Percentiles rank a stretch among this genome's conserved stretches.
phyloP scores from a whole-genome alignment of 805 yeast species.

The Zygoascus bituminiphila region DNA sequence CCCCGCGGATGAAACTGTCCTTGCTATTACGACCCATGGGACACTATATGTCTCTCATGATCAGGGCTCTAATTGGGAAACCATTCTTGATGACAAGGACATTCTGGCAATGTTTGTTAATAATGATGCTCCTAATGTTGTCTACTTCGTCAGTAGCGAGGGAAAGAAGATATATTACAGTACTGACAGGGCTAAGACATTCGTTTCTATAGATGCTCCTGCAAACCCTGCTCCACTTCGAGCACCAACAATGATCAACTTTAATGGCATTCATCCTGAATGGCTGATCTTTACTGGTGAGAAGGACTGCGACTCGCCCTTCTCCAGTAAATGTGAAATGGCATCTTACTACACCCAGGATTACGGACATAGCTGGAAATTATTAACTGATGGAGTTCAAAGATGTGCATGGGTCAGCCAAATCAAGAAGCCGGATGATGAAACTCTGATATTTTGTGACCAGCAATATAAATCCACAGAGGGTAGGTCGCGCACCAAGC shows the following conservation, averaged over 20 bases:
- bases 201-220: conserved; percentile 29
- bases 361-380: conserved; percentile 55
- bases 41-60: conserved; percentile 60
- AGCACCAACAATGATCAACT: conserved; percentile 37
- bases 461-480: conserved; percentile 15
- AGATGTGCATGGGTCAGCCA: conserved; percentile 64
- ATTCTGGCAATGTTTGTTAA: conserved; percentile 55
- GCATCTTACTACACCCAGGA: conserved; percentile 57
- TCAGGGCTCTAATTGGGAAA: conserved; percentile 48
- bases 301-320: conserved; percentile 44
- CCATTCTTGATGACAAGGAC: conserved; percentile 34
- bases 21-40: conserved; percentile 48
- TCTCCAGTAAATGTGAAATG: conserved; percentile 42
- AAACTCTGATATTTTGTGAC: conserved; percentile 59
- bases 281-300: conserved; percentile 66
- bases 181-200: conserved; percentile 50
- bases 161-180: conserved; percentile 48
- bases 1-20: conserved; percentile 53
- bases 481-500: conserved; percentile 6
- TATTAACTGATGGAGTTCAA: conserved; percentile 40
- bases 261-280: conserved; percentile 48
- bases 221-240: conserved; percentile 28
- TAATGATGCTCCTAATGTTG: conserved; percentile 47
- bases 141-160: conserved; percentile 42
- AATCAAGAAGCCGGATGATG: conserved; percentile 37